Evolutionary conservation across 352 stramenopile species (phyloP).

Genomic region (Globisporangium okanoganense): DNA sequence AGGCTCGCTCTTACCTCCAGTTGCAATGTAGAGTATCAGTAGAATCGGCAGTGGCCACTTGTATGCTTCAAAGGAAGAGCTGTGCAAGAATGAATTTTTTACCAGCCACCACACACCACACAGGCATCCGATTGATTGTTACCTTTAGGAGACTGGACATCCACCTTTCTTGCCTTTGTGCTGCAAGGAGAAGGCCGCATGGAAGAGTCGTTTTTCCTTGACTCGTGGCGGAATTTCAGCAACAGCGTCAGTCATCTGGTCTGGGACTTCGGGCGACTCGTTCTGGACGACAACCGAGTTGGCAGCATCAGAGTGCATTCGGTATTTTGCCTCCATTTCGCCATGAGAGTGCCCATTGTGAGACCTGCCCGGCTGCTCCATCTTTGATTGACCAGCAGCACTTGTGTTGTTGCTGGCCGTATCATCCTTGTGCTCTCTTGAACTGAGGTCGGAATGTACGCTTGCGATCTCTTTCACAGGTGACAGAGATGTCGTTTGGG

Average conservation of each 20-base stretch:
- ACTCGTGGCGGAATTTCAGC: background rate
- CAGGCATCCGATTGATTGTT: background rate
- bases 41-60: background rate
- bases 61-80: slow-evolving; percentile 13
- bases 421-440: background rate
- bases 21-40: background rate
- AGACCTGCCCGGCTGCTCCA: background rate
- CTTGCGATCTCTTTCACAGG: background rate
- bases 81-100: background rate
- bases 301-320: background rate
- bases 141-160: slow-evolving; percentile 14
- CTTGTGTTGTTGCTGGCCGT: background rate
- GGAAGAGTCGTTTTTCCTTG: slow-evolving; percentile 10
- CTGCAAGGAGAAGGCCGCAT: slow-evolving; percentile 13
- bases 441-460: background rate
- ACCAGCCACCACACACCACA: background rate
- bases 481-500: background rate
- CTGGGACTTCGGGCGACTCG: background rate
- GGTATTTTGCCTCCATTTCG: background rate
- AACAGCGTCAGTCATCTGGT: background rate
- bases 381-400: background rate
- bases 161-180: slow-evolving; percentile 11
- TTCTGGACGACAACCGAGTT: background rate
- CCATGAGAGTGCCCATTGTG: background rate
- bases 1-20: background rate